Percentiles rank a stretch among this genome's conserved stretches.
Evolutionary conservation across 2,329 filamentous ascomycete species (phyloP).

Genomic region (Penicillium sp.): DNA sequence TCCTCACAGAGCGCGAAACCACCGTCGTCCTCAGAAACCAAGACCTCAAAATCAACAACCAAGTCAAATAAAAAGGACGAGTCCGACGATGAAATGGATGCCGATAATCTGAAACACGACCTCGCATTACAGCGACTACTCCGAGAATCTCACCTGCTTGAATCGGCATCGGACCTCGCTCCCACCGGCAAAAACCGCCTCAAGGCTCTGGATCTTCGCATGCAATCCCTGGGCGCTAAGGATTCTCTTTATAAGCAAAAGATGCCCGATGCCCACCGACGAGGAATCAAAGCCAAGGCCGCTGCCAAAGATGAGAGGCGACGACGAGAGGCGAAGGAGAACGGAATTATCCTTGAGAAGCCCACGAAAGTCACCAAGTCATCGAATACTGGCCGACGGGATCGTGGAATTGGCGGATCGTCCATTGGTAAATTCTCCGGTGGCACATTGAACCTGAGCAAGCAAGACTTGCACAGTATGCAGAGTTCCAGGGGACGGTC

Average conservation of each 20-base stretch:
- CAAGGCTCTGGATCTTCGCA: slow-evolving; percentile 75
- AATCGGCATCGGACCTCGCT: slow-evolving; percentile 51
- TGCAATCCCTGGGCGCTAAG: slow-evolving; percentile 77
- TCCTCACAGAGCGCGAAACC: slow-evolving; percentile 44
- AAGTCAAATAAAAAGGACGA: slow-evolving; percentile 32
- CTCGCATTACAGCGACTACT: slow-evolving; percentile 86
- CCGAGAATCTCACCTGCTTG: slow-evolving; percentile 83
- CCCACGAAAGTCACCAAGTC: slow-evolving; percentile 34
- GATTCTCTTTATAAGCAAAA: slow-evolving; percentile 67
- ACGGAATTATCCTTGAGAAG: slow-evolving; percentile 79
- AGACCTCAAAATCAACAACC: slow-evolving; percentile 16
- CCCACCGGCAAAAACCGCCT: slow-evolving; percentile 67
- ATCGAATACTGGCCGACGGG: slow-evolving; percentile 43
- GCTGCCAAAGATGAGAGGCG: slow-evolving; percentile 62
- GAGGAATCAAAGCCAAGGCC: slow-evolving; percentile 71
- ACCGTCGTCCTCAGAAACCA: slow-evolving; percentile 32
- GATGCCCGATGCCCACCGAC: slow-evolving; percentile 83
- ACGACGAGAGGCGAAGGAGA: slow-evolving; percentile 76
- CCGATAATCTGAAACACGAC: slow-evolving; percentile 76
- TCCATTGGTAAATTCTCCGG: slow-evolving; percentile 74
- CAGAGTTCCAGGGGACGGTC: slow-evolving; percentile 9
- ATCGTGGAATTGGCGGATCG: slow-evolving; percentile 66
- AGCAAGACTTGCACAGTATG: slow-evolving; percentile 58
- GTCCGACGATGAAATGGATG: slow-evolving; percentile 57
- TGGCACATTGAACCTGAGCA: slow-evolving; percentile 72